phyloP scores from a whole-genome alignment of 805 yeast genomes.

The Wickerhamomyces xylosicus region DNA sequence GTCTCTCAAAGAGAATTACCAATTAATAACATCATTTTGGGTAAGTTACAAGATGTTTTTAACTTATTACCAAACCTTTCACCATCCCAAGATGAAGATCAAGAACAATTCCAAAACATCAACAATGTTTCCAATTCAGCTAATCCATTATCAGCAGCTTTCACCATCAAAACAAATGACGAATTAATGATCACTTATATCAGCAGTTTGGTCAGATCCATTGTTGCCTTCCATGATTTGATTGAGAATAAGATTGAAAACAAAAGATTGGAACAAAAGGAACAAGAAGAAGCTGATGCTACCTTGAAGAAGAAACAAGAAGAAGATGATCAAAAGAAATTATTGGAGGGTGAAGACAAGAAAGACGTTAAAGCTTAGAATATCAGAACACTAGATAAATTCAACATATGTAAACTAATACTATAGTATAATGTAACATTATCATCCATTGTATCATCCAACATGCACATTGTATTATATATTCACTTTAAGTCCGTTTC shows the following conservation, averaged over 20 bases:
- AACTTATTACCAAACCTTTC: constrained; percentile 80
- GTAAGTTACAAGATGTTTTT: constrained; percentile 89
- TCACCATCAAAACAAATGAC: constrained; percentile 90
- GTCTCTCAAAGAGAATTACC: constrained; percentile 69
- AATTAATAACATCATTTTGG: constrained; percentile 80
- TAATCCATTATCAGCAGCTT: constrained; percentile 62
- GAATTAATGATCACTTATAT: constrained; percentile 91
- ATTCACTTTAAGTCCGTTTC: constrained; percentile 21
- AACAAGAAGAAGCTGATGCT: constrained; percentile 3
- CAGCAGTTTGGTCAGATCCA: constrained; percentile 82
- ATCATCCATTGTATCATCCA: too few relatives aligned
- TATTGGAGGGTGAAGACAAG: constrained; percentile 1
- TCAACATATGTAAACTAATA: too few relatives aligned
- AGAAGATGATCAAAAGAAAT: constrained; percentile 4
- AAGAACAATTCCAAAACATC: constrained; percentile 20
- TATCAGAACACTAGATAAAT: background rate
- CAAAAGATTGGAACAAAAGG: constrained; percentile 33
- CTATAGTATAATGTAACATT: too few relatives aligned
- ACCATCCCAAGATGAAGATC: constrained; percentile 18
- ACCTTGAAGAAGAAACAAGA: constrained; percentile 1
- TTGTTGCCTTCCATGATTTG: constrained; percentile 92
- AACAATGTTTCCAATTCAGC: constrained; percentile 21
- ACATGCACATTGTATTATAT: too few relatives aligned
- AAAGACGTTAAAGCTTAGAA: background rate
- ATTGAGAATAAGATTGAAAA: constrained; percentile 93